These are phyloP conservation scores for Globisporangium alternatum DNA, from an alignment of 352 stramenopile species.

Conservation along the genomic window DNA sequence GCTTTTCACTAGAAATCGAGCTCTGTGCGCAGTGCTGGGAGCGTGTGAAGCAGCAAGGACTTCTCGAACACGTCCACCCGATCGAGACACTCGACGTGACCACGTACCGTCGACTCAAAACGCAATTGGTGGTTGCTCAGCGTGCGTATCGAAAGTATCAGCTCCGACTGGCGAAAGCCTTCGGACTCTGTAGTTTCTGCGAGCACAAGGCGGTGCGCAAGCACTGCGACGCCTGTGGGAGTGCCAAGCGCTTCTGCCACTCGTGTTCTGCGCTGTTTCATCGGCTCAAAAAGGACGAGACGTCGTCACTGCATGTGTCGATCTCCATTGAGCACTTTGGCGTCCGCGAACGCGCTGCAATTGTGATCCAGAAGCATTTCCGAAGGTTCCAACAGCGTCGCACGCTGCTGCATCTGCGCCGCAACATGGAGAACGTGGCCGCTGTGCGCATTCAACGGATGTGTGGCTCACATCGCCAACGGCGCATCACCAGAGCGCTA, in stretches of 20 bases:
- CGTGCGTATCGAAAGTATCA: constrained; percentile 41
- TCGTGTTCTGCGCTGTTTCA: constrained; percentile 43
- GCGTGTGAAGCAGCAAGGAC: constrained; percentile 9
- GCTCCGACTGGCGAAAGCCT: constrained; percentile 8
- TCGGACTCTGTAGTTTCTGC: constrained; percentile 46
- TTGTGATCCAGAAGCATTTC: constrained; percentile 39
- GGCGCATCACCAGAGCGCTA: constrained; percentile 32
- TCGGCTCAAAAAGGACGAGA: constrained; percentile 12
- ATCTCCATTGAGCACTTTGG: constrained; percentile 28
- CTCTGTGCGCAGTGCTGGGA: constrained; percentile 35
- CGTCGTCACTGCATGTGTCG: constrained; percentile 17
- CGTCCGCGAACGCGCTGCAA: constrained; percentile 27
- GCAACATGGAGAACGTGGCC: constrained; percentile 19
- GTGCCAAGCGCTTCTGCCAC: constrained; percentile 38
- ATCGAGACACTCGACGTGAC: constrained; percentile 21
- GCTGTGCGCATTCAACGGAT: constrained; percentile 37
- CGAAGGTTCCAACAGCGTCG: constrained; percentile 38
- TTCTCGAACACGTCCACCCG: not conserved
- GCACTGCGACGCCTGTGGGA: constrained; percentile 39
- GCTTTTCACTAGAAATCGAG: constrained; percentile 26
- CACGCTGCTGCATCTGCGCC: constrained; percentile 27
- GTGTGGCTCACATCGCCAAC: constrained; percentile 32
- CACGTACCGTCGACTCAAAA: constrained; percentile 32
- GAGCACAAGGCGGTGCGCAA: constrained; percentile 29
- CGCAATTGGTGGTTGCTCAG: constrained; percentile 25